phyloP scores from a whole-genome alignment of 768 basidiomycete genomes.

The Lanmaoa pseudosensibilis region DNA sequence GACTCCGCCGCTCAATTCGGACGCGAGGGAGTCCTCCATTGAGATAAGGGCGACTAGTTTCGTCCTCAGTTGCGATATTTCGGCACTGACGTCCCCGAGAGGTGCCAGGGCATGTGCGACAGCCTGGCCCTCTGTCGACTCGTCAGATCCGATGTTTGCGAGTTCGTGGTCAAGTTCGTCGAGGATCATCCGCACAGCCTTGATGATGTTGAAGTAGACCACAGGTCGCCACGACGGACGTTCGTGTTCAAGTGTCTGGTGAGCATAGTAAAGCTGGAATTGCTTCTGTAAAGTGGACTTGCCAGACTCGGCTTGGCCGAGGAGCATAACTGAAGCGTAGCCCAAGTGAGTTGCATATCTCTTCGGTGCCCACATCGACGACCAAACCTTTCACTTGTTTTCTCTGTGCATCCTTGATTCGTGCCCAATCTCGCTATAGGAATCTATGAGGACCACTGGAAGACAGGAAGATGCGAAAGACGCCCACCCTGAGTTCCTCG shows the following conservation, averaged over 20 bases:
- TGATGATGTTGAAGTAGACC: constrained; percentile 83
- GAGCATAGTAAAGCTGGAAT: constrained; percentile 79
- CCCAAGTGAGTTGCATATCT: constrained; percentile 4
- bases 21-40: constrained; percentile 64
- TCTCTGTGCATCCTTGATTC: constrained; percentile 45
- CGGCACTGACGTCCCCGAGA: constrained; percentile 38
- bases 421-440: constrained; percentile 48
- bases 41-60: constrained; percentile 63
- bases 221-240: constrained; percentile 76
- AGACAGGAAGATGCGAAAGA: not conserved
- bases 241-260: constrained; percentile 65
- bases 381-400: constrained; percentile 54
- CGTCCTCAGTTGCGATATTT: constrained; percentile 53
- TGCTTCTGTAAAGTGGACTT: constrained; percentile 86
- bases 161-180: constrained; percentile 67
- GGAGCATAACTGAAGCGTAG: constrained; percentile 55
- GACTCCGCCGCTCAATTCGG: constrained; percentile 66
- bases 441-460: constrained; percentile 5
- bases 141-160: constrained; percentile 29
- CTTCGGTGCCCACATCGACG: not conserved
- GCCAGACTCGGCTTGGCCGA: constrained; percentile 79
- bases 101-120: constrained; percentile 32
- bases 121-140: constrained; percentile 33
- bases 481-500: constrained; percentile 52
- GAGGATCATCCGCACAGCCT: constrained; percentile 72